These are phyloP conservation scores for Heliamphora pulchella DNA, from an alignment of 179 eudicot species.

Conservation along the genomic window DNA sequence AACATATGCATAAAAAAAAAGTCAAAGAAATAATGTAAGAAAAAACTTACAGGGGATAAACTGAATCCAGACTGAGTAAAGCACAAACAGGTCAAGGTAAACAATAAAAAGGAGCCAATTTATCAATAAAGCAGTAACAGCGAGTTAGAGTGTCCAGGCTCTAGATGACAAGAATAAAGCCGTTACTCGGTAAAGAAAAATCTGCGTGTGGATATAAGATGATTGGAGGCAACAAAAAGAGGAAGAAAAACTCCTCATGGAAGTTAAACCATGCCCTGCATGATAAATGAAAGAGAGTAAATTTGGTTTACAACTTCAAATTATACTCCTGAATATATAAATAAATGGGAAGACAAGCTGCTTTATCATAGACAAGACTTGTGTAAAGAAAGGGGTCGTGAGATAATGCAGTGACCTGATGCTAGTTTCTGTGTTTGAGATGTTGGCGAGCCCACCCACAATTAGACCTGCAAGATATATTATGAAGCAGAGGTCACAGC, in stretches of 20 bases:
- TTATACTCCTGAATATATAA: neutral
- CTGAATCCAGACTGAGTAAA: constrained; percentile 95
- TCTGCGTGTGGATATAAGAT: constrained; percentile 83
- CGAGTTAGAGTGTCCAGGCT: neutral
- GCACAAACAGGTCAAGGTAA: constrained; percentile 51
- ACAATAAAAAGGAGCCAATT: constrained; percentile 19
- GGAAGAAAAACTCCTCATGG: constrained; percentile 98
- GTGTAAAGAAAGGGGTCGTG: neutral
- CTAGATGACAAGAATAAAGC: neutral
- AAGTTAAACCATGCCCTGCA: constrained; percentile 97
- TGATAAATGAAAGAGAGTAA: constrained; percentile 7
- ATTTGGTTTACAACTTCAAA: neutral
- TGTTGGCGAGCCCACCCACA: constrained; percentile 94
- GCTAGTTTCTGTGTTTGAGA: constrained; percentile 84
- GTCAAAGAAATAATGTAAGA: neutral
- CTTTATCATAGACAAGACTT: neutral
- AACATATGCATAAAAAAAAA: neutral
- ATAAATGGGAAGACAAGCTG: neutral
- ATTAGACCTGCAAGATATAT: constrained; percentile 58
- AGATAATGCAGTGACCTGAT: constrained; percentile 52
- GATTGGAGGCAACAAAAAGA: constrained; percentile 90
- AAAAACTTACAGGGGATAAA: constrained; percentile 77
- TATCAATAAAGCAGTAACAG: neutral
- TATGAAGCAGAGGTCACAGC: neutral
- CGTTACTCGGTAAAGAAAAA: neutral